phyloP scores from a whole-genome alignment of 2,329 filamentous ascomycete species.

The Exophiala viscosa region DNA sequence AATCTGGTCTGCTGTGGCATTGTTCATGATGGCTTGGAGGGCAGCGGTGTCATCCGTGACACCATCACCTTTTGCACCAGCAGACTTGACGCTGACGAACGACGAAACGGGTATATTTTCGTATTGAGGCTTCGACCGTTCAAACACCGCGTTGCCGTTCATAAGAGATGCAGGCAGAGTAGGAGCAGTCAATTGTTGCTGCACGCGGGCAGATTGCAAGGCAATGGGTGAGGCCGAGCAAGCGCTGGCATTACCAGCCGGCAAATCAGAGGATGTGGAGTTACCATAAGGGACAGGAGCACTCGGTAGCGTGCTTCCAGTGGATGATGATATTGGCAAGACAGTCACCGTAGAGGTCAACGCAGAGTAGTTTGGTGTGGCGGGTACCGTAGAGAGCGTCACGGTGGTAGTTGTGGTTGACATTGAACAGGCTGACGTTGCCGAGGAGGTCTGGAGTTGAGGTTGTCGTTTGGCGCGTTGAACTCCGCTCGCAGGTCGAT shows the following conservation, averaged over 20 bases:
- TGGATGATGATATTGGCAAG: slow-evolving; percentile 3
- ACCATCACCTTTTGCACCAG: slow-evolving; percentile 85
- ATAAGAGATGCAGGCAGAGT: slow-evolving; percentile 50
- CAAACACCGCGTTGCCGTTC: slow-evolving; percentile 63
- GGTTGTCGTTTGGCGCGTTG: slow-evolving; percentile 11
- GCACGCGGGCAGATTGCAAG: slow-evolving; percentile 16
- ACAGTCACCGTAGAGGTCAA: slow-evolving; percentile 5
- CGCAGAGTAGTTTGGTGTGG: not conserved
- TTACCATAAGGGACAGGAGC: slow-evolving; percentile 5
- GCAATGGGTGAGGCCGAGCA: slow-evolving; percentile 18
- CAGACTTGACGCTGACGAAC: slow-evolving; percentile 78
- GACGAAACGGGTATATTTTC: slow-evolving; percentile 60
- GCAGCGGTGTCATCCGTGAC: slow-evolving; percentile 79
- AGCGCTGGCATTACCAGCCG: slow-evolving; percentile 4
- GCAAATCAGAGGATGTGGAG: not conserved
- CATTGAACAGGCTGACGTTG: slow-evolving; percentile 11
- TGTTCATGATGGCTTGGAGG: slow-evolving; percentile 74
- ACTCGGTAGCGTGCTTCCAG: not conserved
- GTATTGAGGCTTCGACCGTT: slow-evolving; percentile 87
- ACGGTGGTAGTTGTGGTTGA: slow-evolving; percentile 20
- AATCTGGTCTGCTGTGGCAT: slow-evolving; percentile 56
- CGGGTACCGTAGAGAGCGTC: slow-evolving; percentile 10
- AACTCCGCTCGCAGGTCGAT: slow-evolving; percentile 36
- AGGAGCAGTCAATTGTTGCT: slow-evolving; percentile 13
- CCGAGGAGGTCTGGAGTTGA: slow-evolving; percentile 4